Percentiles rank a stretch among this genome's conserved stretches.
Evolutionary conservation across 2,329 filamentous ascomycete genomes (phyloP).

Genomic region (Hortaea sp.): DNA sequence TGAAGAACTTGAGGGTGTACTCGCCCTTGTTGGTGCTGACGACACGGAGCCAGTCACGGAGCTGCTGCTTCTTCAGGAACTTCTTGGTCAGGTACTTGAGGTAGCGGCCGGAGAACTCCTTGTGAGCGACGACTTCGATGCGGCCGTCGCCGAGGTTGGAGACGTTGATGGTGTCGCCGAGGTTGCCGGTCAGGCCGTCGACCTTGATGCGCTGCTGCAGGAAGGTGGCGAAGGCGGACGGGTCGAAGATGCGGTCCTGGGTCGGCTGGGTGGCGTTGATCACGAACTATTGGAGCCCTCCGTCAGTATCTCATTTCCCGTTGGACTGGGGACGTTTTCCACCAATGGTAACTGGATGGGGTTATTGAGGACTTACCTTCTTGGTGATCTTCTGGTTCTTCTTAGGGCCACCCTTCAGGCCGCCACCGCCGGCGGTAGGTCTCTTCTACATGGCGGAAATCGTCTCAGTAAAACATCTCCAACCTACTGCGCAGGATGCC

Average conservation of each 20-base stretch:
- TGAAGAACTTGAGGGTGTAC: constrained; percentile 99
- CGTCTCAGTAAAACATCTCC: constrained; percentile 30
- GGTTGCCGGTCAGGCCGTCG: constrained; percentile 94
- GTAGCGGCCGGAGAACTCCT: constrained; percentile 96
- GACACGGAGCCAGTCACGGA: constrained; percentile 99
- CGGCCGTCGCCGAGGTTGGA: constrained; percentile 89
- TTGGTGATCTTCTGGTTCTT: constrained; percentile 66
- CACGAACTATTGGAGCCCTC: constrained; percentile 59
- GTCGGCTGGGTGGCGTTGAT: constrained; percentile 99
- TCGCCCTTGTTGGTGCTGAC: constrained; percentile 96
- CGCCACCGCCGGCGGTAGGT: constrained; percentile 32
- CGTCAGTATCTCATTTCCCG: not conserved
- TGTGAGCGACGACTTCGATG: constrained; percentile 95
- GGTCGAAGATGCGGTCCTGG: constrained; percentile 99
- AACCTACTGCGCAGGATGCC: constrained; percentile 76
- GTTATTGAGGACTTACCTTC: constrained; percentile 50
- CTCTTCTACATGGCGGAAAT: constrained; percentile 43
- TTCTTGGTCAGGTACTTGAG: constrained; percentile 99
- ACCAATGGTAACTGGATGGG: not conserved
- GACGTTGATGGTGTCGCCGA: constrained; percentile 87
- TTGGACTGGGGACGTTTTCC: not conserved
- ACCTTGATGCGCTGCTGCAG: constrained; percentile 99
- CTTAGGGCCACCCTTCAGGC: constrained; percentile 29
- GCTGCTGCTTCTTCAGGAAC: constrained; percentile 99
- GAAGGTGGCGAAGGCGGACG: constrained; percentile 99